Evolutionary conservation across 1,139 yeast species (phyloP).

Genomic region (Scheffersomyces insectosa): DNA sequence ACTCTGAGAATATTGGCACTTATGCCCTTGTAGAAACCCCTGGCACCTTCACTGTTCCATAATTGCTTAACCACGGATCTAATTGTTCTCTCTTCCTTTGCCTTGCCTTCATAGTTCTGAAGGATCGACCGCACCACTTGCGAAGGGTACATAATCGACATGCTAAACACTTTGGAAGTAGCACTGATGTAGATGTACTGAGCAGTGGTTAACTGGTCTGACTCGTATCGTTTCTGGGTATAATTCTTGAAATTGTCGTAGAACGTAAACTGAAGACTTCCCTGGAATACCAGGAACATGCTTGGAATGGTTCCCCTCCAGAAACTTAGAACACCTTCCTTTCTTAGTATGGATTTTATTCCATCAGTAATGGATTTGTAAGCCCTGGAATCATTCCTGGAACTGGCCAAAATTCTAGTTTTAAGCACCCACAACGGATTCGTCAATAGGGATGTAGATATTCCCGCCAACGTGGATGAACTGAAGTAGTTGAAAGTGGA

Average conservation of each 20-base stretch:
- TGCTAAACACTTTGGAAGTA: constrained; percentile 66
- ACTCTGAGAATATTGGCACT: constrained; percentile 62
- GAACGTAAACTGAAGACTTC: constrained; percentile 81
- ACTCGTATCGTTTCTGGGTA: constrained; percentile 5
- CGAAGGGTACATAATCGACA: constrained; percentile 74
- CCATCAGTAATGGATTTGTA: constrained; percentile 64
- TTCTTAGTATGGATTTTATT: constrained; percentile 42
- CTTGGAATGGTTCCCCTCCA: constrained; percentile 88
- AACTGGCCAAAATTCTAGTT: constrained; percentile 76
- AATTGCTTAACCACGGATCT: constrained; percentile 22
- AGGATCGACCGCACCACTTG: constrained; percentile 80
- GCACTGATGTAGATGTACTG: constrained; percentile 71
- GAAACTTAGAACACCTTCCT: constrained; percentile 71
- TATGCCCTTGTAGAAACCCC: constrained; percentile 78
- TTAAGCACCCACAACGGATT: constrained; percentile 94
- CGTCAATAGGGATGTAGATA: constrained; percentile 71
- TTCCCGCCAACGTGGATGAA: constrained; percentile 61
- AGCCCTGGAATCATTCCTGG: constrained; percentile 46
- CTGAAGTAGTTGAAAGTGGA: constrained; percentile 34
- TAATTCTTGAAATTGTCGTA: constrained; percentile 70
- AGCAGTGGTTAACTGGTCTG: constrained; percentile 39
- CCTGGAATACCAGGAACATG: constrained; percentile 80
- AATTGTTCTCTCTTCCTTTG: constrained; percentile 16
- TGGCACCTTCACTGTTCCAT: constrained; percentile 38
- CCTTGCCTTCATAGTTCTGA: constrained; percentile 49